Evolutionary conservation across 768 basidiomycete species (phyloP), one percentile per base, ranked within the genome.

Genomic region (Collybiopsis luxurians): DNA sequence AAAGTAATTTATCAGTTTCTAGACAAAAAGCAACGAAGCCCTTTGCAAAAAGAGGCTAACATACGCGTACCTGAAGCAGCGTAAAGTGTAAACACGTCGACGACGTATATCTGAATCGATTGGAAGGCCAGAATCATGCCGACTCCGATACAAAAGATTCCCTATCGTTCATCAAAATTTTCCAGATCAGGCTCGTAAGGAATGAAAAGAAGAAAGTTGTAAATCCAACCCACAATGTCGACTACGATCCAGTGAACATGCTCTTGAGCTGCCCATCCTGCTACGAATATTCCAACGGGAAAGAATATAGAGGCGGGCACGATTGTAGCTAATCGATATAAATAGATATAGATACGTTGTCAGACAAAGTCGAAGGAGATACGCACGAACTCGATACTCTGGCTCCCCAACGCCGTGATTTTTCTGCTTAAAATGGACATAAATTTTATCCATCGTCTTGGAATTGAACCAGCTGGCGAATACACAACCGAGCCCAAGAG

Each of bases 11-110:
- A n/a, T n/a, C n/a, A n/a, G n/a, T n/a, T n/a, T n/a, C n/a, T n/a
- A n/a, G n/a, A n/a, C n/a, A n/a, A n/a, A n/a, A n/a, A n/a, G n/a
- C n/a, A n/a, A n/a, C n/a, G n/a, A n/a, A n/a, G n/a, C n/a, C n/a
- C n/a, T n/a, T n/a, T n/a, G n/a, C n/a, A n/a, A n/a, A n/a, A n/a
- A n/a, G n/a, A n/a, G n/a, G n/a, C n/a, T n/a, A n/a, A n/a, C n/a
- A n/a, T n/a, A n/a, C n/a, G n/a, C 75, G 4, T 59, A 85, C 85
- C 85, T 45, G 85, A 89, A 6, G 87, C 85, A 42, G 87, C 83
- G 60, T 89, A 75, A 1, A 87, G 68, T 0, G 85, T 81, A 65
- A 87, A 90, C 0, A 80, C 67, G 58, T 89, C 86, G 23, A 92
- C 78, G 46, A 89, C 69, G 49, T 90, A 92, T 1, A 82, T 82